Base-by-base conservation (phyloP, 2,329 filamentous ascomycete genomes). In the Calonectria montana region DNA sequence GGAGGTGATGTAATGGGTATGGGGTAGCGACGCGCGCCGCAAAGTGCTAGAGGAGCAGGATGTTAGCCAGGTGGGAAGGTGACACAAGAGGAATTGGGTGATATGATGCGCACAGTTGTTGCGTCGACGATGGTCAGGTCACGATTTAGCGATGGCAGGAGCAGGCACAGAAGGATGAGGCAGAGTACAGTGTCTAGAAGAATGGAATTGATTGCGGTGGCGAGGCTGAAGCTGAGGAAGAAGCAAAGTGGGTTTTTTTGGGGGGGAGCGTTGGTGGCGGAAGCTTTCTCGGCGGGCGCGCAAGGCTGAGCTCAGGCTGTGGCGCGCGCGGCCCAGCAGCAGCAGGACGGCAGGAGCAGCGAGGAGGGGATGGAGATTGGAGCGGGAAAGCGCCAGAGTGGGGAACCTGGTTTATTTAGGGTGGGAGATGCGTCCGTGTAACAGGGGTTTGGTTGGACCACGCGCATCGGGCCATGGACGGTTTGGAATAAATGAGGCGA, bases 181-280 rank as follows among this genome's bases (percentile, higher is more conserved):
- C 50, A 27, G 25, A 29, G 5, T 23, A 43, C 35, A 61, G 37
- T 43, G 57, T 43, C 37, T 43, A 15, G 37, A 47, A 27, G 16
- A 12, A 43, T 43, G 25, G n/a, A 41, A 67, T 39, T 35, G 18
- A 41, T 55, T 63, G 35, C 57, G 62, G 70, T 72, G 76, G 75
- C 75, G 75, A 78, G 76, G 76, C 76, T 78, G 76, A 78, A 75
- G 75, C 75, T 71, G 69, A 62, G 70, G 65, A 39, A n/a, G 35
- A n/a, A 27, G 53, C 53, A 43, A 29, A n/a, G 66, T 62, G 57
- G 66, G 27, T 27, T 35, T 50, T 37, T 50, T 53, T 50, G 18
- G 27, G 15, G 35, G 29, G 62, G 37, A 50, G 53, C 53, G 53
- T 23, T 50, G 37, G 67, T 62, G 53, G 70, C n/a, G 43, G 76